A percentile compares a stretch with the other conserved stretches of the same genome.
Conservation (phyloP, 495 filamentous ascomycete genomes). For the Penicillium angulare region DNA sequence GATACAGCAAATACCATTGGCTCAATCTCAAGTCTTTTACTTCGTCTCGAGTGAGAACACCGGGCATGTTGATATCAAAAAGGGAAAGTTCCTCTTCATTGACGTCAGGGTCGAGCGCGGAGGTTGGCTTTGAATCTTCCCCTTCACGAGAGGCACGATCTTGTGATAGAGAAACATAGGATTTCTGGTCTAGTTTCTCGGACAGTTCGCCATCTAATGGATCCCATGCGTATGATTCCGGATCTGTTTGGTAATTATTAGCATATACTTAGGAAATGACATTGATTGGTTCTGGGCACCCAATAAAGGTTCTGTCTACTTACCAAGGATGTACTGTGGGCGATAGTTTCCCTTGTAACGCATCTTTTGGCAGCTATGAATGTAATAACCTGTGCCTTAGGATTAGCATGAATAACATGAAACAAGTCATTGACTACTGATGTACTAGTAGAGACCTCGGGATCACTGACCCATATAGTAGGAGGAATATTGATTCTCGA, state of each 20-base stretch:
- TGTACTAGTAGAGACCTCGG: too few species aligned
- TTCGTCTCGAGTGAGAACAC: conserved; percentile 64
- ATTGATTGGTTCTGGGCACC: not conserved
- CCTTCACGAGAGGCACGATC: conserved; percentile 31
- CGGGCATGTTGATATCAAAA: conserved; percentile 72
- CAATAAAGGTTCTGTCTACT: conserved; percentile 5
- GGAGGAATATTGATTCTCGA: conserved; percentile 70
- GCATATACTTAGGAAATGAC: not conserved
- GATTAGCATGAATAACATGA: too few species aligned
- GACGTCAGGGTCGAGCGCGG: conserved; percentile 32
- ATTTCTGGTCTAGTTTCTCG: conserved; percentile 58
- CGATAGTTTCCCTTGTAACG: conserved; percentile 86
- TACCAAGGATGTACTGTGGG: conserved; percentile 77
- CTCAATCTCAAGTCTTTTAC: conserved; percentile 63
- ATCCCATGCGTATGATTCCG: conserved; percentile 73
- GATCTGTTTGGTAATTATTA: conserved; percentile 48
- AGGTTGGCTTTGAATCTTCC: conserved; percentile 9
- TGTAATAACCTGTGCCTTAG: conserved; percentile 75
- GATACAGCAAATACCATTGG: conserved; percentile 47
- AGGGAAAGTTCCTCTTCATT: conserved; percentile 54
- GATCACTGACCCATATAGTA: conserved; percentile 73
- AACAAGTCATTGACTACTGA: too few species aligned
- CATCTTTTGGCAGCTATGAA: conserved; percentile 74
- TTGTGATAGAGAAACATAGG: conserved; percentile 67
- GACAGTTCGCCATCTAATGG: conserved; percentile 65